Percentiles rank a stretch among this genome's conserved stretches.
phyloP scores from a whole-genome alignment of 768 basidiomycete species.

The Pleurotus eryngii region DNA sequence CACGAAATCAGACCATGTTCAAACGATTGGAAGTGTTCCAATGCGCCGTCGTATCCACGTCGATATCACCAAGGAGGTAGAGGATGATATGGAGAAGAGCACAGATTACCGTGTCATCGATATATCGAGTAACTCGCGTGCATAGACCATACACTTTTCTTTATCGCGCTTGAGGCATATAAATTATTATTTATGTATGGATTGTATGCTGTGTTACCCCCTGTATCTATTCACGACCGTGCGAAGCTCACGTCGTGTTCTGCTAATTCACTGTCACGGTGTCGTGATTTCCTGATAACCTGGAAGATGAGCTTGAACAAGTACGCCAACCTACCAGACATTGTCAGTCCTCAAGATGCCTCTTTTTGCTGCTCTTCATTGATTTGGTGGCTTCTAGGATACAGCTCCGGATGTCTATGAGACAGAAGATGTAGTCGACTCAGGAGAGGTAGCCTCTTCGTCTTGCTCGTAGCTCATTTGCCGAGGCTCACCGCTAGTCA shows the following conservation, averaged over 20 bases:
- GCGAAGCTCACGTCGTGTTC: neutral
- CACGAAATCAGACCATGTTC: neutral
- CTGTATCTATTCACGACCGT: neutral
- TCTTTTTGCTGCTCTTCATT: conserved; percentile 5
- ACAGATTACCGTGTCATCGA: no score
- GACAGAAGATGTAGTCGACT: conserved; percentile 74
- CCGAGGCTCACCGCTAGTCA: conserved; percentile 3
- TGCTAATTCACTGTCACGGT: neutral
- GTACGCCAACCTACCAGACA: conserved; percentile 89
- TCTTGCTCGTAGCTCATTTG: conserved; percentile 5
- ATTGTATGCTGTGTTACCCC: neutral
- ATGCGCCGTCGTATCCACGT: conserved; percentile 8
- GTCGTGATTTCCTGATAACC: neutral
- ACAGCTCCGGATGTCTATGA: conserved; percentile 91
- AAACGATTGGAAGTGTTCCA: conserved; percentile 5
- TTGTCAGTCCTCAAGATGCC: conserved; percentile 49
- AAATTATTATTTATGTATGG: no score
- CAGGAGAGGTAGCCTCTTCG: conserved; percentile 48
- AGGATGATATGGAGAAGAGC: neutral
- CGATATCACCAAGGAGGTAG: conserved; percentile 1
- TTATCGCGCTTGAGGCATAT: no score
- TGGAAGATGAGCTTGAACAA: conserved; percentile 62
- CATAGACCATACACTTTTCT: no score
- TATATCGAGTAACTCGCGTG: no score
- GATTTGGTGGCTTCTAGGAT: conserved; percentile 48